Evolutionary conservation across 495 filamentous ascomycete genomes (phyloP), one percentile per base, ranked within the genome.

Genomic region (Tuber borchii): DNA sequence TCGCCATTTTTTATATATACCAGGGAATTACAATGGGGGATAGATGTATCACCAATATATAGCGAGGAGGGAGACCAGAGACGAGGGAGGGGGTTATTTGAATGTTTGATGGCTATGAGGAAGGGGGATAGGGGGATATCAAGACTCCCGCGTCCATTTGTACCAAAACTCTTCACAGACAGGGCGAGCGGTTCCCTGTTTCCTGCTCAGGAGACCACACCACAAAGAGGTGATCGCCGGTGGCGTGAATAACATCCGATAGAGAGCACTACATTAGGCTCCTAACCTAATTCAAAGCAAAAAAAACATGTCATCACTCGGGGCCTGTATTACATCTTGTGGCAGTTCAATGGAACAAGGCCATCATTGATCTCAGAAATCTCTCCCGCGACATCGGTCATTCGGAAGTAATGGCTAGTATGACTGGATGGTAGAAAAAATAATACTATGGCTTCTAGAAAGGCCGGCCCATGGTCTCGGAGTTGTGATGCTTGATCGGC

Each of bases 1-100:
- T 73, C 0, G 78, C 78, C 78, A 80, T 80, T 74, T 31, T 70
- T 70, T 10, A 19, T 65, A 34, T 65, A 65, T 16, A 0, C 9
- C 26, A 12, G 4, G 14, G 56, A 34, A 65, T 34, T 34, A 12
- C 12, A 17, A 16, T 16, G 56, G 31, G 51, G 56, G 14, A 6
- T 31, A 61, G n/a, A 61, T 6, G 56, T 34, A 65, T 65, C 56
- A 31, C 26, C 12, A n/a, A 34, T 65, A 34, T 65, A 14, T 31
- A 19, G 56, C 56, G 4, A 65, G 56, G 16, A 31, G 26, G 22
- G 22, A 61, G 45, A 46, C n/a, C 0, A 26, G n/a, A 9, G n/a
- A 10, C 10, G 51, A 14, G 56, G 7, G 5, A 65, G 3, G 26
- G 56, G 19, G 17, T 65, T 65, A 26, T 26, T 61, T 5, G 10